Conservation (phyloP, 257 asterid species). For the Marsdenia floribunda region DNA sequence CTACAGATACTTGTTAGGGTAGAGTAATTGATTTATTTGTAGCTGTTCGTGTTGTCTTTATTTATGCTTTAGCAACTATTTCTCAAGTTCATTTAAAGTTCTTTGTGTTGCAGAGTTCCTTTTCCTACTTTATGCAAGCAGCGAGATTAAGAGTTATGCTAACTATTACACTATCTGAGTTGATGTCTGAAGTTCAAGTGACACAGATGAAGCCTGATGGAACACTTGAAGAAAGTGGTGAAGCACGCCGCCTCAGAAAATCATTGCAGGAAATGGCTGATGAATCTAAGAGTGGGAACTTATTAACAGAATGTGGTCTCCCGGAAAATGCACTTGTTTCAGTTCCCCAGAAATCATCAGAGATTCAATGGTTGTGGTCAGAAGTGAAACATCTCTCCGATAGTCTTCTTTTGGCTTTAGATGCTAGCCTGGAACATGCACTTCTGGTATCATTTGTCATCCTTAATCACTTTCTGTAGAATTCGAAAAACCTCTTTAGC, state of each 20-base stretch:
- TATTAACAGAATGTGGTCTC: slow-evolving; percentile 67
- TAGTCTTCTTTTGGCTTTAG: slow-evolving; percentile 91
- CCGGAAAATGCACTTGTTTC: slow-evolving; percentile 60
- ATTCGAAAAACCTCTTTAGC: slow-evolving; percentile 3
- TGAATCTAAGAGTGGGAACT: slow-evolving; percentile 54
- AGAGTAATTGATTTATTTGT: slow-evolving; percentile 19
- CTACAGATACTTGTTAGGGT: slow-evolving; percentile 96
- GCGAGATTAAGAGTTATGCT: slow-evolving; percentile 88
- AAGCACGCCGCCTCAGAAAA: slow-evolving; percentile 85
- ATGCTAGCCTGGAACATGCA: slow-evolving; percentile 97
- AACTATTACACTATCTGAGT: slow-evolving; percentile 89
- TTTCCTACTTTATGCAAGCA: slow-evolving; percentile 73
- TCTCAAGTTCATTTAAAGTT: slow-evolving; percentile 8
- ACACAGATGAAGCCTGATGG: slow-evolving; percentile 95
- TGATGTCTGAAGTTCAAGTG: slow-evolving; percentile 99
- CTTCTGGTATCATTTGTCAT: slow-evolving; percentile 60
- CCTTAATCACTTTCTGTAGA: slow-evolving; percentile 16
- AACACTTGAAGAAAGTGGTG: slow-evolving; percentile 88
- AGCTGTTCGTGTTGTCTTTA: slow-evolving; percentile 9
- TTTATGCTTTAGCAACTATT: slow-evolving; percentile 5
- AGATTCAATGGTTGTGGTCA: slow-evolving; percentile 77
- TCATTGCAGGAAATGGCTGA: slow-evolving; percentile 85
- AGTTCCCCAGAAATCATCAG: slow-evolving; percentile 40
- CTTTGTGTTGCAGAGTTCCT: slow-evolving; percentile 65
- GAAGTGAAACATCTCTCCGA: slow-evolving; percentile 72